A percentile compares a stretch with the other conserved stretches of the same genome.
Evolutionary conservation across 441 rosid species (phyloP).

Genomic region (Corymbia calophylla): DNA sequence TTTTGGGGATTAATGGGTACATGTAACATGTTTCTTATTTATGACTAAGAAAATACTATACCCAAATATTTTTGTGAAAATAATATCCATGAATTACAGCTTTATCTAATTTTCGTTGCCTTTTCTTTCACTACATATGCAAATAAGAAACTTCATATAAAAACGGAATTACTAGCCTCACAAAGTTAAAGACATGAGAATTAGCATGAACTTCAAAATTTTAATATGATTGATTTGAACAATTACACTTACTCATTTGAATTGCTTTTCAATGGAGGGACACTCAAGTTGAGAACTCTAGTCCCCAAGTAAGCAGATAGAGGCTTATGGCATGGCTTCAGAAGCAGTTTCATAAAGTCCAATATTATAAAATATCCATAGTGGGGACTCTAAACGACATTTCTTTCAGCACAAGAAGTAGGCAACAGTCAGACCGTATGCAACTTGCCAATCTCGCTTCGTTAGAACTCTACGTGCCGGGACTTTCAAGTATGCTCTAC

Average conservation of each 20-base stretch:
- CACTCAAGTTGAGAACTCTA: neutral
- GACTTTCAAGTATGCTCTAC: neutral
- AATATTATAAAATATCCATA: neutral
- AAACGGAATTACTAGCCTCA: neutral
- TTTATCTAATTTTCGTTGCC: neutral
- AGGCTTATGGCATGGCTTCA: neutral
- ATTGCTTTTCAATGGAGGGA: neutral
- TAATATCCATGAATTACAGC: neutral
- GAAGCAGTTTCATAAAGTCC: neutral
- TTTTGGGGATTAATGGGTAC: neutral
- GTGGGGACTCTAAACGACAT: neutral
- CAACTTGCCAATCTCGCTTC: neutral
- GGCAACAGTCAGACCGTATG: neutral
- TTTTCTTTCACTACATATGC: neutral
- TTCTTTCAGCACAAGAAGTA: neutral
- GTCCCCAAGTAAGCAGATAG: neutral
- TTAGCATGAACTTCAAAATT: neutral
- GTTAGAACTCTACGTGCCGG: neutral
- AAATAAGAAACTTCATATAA: neutral
- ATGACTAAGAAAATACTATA: neutral
- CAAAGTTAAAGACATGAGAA: neutral
- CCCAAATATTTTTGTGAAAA: neutral
- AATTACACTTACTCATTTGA: neutral
- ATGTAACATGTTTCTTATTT: neutral
- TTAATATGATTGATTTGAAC: neutral